A percentile compares a stretch with the other conserved stretches of the same genome.
Conservation (phyloP, 805 yeast genomes). For the Schizosaccharomyces lindneri region DNA sequence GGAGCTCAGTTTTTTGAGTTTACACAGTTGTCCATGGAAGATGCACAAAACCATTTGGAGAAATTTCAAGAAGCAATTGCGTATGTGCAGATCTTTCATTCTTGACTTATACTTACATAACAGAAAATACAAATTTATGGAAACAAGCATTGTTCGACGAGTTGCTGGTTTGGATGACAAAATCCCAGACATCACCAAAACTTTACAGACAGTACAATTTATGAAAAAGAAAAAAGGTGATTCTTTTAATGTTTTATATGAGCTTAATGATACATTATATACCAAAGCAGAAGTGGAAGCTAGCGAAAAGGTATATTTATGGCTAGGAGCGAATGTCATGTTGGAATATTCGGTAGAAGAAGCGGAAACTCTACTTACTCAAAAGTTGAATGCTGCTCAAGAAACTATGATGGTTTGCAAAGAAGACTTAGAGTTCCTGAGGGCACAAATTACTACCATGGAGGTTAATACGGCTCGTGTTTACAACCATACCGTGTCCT, state of each 20-base stretch:
- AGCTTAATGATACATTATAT: conserved; percentile 75
- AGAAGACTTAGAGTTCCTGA: conserved; percentile 61
- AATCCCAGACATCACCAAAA: conserved; percentile 79
- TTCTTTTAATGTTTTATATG: conserved; percentile 48
- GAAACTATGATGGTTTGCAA: conserved; percentile 35
- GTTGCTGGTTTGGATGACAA: conserved; percentile 28
- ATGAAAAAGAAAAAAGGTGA: conserved; percentile 13
- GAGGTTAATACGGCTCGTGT: conserved; percentile 85
- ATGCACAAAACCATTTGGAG: conserved; percentile 42
- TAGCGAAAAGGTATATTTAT: conserved; percentile 45
- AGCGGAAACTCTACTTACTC: conserved; percentile 44
- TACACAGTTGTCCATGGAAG: conserved; percentile 51
- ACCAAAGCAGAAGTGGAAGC: conserved; percentile 55
- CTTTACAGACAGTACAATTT: conserved; percentile 46
- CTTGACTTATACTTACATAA: conserved; percentile 10
- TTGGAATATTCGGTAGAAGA: conserved; percentile 78
- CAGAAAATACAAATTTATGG: conserved; percentile 13
- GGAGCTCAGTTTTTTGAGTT: conserved; percentile 81
- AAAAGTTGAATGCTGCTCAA: conserved; percentile 38
- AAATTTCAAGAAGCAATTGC: conserved; percentile 39
- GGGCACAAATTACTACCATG: conserved; percentile 87
- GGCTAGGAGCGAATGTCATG: conserved; percentile 99
- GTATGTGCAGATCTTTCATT: background rate
- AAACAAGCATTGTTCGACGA: conserved; percentile 18
- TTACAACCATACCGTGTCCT: conserved; percentile 69